Base-by-base conservation (phyloP, 1,139 yeast genomes). In the Suhomyces maxii region DNA sequence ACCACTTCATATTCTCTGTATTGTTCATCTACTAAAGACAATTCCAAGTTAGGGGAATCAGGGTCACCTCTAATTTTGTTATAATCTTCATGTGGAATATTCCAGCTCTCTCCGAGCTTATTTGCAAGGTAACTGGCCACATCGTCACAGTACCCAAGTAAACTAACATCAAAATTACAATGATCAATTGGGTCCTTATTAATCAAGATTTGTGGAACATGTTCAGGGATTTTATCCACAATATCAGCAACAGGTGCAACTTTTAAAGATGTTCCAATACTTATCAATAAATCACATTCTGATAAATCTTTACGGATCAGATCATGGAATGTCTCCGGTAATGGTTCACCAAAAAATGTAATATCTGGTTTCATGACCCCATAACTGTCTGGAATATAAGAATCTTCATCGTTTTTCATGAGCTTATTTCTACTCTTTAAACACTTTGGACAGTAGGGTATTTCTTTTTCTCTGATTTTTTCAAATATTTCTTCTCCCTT, bases 281-380 rank as follows among this genome's bases (percentile, higher is more conserved):
- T 86, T 7, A 93, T 78, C 39, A 93, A 68, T 46, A 93, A 70
- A 67, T 93, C 98, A 67, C 97, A 89, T 28, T 55, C 52, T 13
- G 45, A 50, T 13, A 85, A 71, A 58, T 86, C 93, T 39, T 74
- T 68, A 35, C 76, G 73, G 35, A 88, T 77, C 26, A 79, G 69
- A 41, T 79, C 79, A 55, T 89, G 93, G 58, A 86, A 90, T 44
- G 76, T 66, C n/a, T 74, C 45, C 9, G 98, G 97, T 46, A 93
- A 73, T 11, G 84, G 82, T 62, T 93, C 98, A 7, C 97, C 97
- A 58, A 93, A 93, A 60, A 93, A 93, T 0, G 97, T 91, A 49
- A 93, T 91, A 63, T 93, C 97, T 0, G 99, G 99, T 61, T 93
- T 91, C 76, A 89, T 77, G 6, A 90, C 93, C n/a, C 97, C 97